phyloP scores from a whole-genome alignment of 371 early-diverging fungal species.

The Circinella umbellata region DNA sequence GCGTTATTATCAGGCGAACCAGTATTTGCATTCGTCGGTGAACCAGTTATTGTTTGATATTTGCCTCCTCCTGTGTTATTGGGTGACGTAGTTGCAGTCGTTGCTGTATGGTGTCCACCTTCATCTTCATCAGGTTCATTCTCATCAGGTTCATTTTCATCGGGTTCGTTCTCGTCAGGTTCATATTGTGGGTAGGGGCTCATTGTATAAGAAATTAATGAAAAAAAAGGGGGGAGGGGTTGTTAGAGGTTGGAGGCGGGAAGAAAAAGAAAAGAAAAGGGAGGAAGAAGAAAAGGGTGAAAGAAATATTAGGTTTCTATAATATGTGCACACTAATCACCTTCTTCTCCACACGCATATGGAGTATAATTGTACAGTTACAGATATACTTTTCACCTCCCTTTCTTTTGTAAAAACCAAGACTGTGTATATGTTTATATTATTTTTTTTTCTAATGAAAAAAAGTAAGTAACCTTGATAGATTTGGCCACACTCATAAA shows the following conservation, averaged over 20 bases:
- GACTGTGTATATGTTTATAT: too few species aligned
- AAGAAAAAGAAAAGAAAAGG: background rate
- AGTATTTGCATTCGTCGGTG: background rate
- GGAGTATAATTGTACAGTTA: background rate
- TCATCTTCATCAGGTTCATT: conserved; percentile 22
- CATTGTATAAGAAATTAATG: background rate
- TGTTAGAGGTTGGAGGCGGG: too few species aligned
- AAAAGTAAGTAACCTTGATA: too few species aligned
- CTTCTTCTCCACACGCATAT: background rate
- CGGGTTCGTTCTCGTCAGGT: conserved; percentile 16
- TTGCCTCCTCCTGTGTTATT: background rate
- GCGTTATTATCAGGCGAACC: background rate
- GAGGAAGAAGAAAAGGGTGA: background rate
- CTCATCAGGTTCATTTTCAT: conserved; percentile 20
- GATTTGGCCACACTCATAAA: background rate
- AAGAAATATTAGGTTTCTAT: too few species aligned
- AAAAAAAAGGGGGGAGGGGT: too few species aligned
- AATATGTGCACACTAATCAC: background rate
- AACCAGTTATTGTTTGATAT: background rate
- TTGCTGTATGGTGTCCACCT: conserved; percentile 2
- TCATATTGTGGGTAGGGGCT: conserved; percentile 10
- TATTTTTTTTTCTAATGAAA: too few species aligned
- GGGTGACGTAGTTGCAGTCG: background rate
- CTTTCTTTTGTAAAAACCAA: too few species aligned
- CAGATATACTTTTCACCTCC: background rate